Evolutionary conservation across 768 basidiomycete species (phyloP).

Genomic region (Macrolepiota dolichaula): DNA sequence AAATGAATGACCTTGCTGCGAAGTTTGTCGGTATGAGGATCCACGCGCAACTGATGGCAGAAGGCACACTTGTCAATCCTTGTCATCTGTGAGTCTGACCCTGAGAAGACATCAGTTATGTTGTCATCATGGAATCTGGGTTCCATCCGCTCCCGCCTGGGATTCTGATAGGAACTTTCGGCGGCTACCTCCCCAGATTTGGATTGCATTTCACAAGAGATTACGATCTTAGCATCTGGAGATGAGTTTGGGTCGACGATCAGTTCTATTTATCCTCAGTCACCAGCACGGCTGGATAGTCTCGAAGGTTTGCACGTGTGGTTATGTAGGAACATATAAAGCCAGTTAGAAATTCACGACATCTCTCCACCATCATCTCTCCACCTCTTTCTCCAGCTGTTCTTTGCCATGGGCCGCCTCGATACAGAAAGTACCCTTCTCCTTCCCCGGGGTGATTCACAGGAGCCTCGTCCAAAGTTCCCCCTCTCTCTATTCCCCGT

Average conservation of each 20-base stretch:
- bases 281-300: slow-evolving; percentile 2
- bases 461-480: slow-evolving; percentile 21
- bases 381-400: background rate
- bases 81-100: background rate
- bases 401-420: slow-evolving; percentile 18
- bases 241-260: slow-evolving; percentile 4
- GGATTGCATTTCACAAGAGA: slow-evolving; percentile 1
- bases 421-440: slow-evolving; percentile 22
- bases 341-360: background rate
- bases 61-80: background rate
- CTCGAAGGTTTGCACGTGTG: slow-evolving; percentile 11
- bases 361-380: slow-evolving; percentile 6
- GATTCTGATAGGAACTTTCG: slow-evolving; percentile 5
- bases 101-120: slow-evolving; percentile 2
- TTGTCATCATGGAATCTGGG: slow-evolving; percentile 9
- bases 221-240: background rate
- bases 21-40: background rate
- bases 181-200: background rate
- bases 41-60: background rate
- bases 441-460: slow-evolving; percentile 18
- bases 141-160: slow-evolving; percentile 8
- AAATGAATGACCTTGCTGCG: background rate
- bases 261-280: background rate
- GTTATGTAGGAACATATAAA: slow-evolving; percentile 18
- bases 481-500: slow-evolving; percentile 29